Evolutionary conservation across 257 asterid genomes (phyloP), one percentile per base, ranked within the genome.

Genomic region (Voacanga thouarsii): DNA sequence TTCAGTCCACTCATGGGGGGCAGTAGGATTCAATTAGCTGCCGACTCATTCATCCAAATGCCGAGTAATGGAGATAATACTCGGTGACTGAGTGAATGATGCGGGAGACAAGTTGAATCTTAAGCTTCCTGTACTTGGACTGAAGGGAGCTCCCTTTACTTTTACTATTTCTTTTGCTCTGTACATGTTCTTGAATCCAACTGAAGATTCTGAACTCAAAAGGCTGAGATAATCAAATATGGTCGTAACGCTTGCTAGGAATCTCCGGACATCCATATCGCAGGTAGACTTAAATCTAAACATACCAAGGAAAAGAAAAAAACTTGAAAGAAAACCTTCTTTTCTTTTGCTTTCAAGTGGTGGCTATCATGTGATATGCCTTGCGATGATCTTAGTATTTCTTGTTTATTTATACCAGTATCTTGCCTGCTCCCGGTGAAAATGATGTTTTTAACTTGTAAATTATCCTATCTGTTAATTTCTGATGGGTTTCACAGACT

Each of bases 61-160:
- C 86, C 51, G 91, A 89, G 97, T 87, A 56, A 21, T 8, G 0
- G 0, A 49, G 28, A 0, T 6, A 18, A 0, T 74, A 84, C 94
- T 87, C 87, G 2, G 78, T 76, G 82, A 11, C 88, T 92, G 98
- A 83, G 86, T 90, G 97, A 94, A 92, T 94, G 98, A 88, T 15
- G 92, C 88, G 90, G 94, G 98, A 94, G 98, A 87, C 88, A 92
- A 83, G 79, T 80, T 89, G 96, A 57, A 81, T 85, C 92, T 76
- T 87, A 82, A 79, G 82, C 87, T 85, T 92, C 85, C 93, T 87
- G 89, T 89, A 80, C 92, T 94, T 94, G 99, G 97, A 94, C 99
- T 94, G 99, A 94, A 94, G 99, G 99, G 99, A 94, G 99, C 99
- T 94, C 98, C 97, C 97, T 92, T 76, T 70, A n/a, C 65, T 56